These are phyloP conservation scores for Penicillium brasilianum DNA, from an alignment of 2,329 filamentous ascomycete species.

Conservation along the genomic window DNA sequence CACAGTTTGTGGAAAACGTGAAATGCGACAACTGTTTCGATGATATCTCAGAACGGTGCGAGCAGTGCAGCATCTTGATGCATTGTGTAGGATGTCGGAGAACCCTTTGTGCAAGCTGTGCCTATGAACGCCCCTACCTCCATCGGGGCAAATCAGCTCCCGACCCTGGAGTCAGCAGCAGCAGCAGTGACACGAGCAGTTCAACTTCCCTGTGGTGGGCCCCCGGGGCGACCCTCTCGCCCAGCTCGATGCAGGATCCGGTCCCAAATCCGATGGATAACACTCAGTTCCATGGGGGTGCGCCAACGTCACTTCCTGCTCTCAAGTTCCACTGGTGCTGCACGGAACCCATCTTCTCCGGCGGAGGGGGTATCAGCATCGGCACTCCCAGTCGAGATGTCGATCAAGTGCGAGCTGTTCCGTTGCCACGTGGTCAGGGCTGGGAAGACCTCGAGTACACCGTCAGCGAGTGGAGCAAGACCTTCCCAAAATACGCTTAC, in stretches of 20 bases:
- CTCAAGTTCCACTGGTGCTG: conserved; percentile 66
- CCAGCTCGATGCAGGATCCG: conserved; percentile 63
- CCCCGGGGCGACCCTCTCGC: conserved; percentile 59
- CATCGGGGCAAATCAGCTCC: conserved; percentile 28
- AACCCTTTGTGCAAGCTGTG: conserved; percentile 64
- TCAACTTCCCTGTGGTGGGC: conserved; percentile 63
- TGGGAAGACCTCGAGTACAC: conserved; percentile 62
- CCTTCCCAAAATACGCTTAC: conserved; percentile 47
- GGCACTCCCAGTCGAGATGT: conserved; percentile 59
- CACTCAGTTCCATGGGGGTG: conserved; percentile 42
- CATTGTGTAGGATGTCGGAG: conserved; percentile 65
- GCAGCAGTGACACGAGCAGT: conserved; percentile 12
- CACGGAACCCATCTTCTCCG: conserved; percentile 64
- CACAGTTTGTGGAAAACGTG: conserved; percentile 57
- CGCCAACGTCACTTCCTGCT: conserved; percentile 50
- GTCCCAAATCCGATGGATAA: conserved; percentile 36
- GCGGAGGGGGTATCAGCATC: conserved; percentile 64
- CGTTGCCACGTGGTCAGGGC: conserved; percentile 59
- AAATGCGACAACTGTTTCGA: conserved; percentile 61
- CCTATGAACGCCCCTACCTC: conserved; percentile 60
- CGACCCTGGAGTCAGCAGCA: conserved; percentile 8
- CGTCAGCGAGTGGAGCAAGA: conserved; percentile 48
- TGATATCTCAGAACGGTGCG: conserved; percentile 60
- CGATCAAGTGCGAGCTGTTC: conserved; percentile 62
- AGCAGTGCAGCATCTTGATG: conserved; percentile 66